Evolutionary conservation across 1,284 basidiomycete genomes (phyloP).

Genomic region (Sporisorium scitamineum): DNA sequence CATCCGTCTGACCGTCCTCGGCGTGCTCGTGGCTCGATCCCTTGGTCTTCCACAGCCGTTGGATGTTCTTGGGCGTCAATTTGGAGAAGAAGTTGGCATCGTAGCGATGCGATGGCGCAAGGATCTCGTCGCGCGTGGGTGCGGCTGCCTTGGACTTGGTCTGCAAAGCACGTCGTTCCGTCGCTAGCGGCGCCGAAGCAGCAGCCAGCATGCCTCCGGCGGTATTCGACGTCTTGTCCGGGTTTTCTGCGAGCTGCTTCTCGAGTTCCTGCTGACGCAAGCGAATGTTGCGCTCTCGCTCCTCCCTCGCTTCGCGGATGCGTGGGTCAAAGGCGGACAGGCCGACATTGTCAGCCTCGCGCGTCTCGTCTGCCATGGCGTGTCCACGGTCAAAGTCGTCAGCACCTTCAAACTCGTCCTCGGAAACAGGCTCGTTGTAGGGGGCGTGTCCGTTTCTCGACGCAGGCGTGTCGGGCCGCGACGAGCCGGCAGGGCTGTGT

Average conservation of each 20-base stretch:
- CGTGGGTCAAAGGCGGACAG: constrained; percentile 64
- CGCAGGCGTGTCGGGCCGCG: constrained; percentile 59
- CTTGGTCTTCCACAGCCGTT: constrained; percentile 63
- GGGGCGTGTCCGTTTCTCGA: constrained; percentile 32
- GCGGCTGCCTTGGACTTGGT: constrained; percentile 26
- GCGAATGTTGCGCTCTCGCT: constrained; percentile 65
- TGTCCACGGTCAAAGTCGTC: constrained; percentile 56
- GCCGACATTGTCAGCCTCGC: constrained; percentile 64
- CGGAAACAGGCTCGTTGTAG: constrained; percentile 66
- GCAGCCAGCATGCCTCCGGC: constrained; percentile 51
- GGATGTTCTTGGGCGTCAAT: constrained; percentile 65
- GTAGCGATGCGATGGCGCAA: constrained; percentile 63
- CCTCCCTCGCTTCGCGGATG: constrained; percentile 62
- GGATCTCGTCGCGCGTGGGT: constrained; percentile 60
- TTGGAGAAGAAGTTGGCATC: constrained; percentile 67
- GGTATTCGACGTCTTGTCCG: constrained; percentile 44
- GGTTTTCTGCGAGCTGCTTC: constrained; percentile 52
- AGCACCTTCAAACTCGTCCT: constrained; percentile 68
- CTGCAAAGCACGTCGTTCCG: constrained; percentile 23
- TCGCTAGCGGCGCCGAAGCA: constrained; percentile 35
- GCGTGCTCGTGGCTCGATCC: constrained; percentile 39
- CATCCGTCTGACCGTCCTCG: constrained; percentile 36
- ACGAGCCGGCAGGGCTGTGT: constrained; percentile 45
- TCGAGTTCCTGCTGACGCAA: constrained; percentile 64
- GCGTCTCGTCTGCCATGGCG: constrained; percentile 57